Conservation (phyloP, 129 eudicot species). For the Deinandra increscens region DNA sequence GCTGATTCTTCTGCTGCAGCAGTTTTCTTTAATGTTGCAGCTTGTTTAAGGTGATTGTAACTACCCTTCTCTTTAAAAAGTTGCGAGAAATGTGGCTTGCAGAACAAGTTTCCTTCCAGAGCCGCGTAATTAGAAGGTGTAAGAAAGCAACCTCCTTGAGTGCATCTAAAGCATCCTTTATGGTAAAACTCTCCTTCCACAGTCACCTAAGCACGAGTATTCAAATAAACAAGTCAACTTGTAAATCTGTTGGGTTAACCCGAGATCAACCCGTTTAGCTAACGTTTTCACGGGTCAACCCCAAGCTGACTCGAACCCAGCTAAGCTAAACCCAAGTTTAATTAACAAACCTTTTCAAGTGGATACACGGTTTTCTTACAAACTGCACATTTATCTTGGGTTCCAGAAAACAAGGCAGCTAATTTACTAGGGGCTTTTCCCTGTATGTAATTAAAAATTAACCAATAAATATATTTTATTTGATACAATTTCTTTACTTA, state of each 20-base stretch:
- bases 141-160: conserved; percentile 69
- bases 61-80: conserved; percentile 87
- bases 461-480: background rate
- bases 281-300: too few relatives aligned
- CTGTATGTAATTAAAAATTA: conserved; percentile 30
- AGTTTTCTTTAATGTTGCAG: conserved; percentile 42
- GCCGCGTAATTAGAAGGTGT: conserved; percentile 79
- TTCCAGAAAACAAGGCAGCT: conserved; percentile 77
- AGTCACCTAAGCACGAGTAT: conserved; percentile 41
- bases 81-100: conserved; percentile 90
- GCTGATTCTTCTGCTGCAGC: conserved; percentile 6
- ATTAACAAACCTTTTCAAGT: conserved; percentile 68
- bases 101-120: conserved; percentile 68
- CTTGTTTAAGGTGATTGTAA: conserved; percentile 57
- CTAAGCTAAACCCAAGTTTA: too few relatives aligned
- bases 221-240: background rate
- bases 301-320: too few relatives aligned
- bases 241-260: too few relatives aligned
- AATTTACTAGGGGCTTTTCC: conserved; percentile 62
- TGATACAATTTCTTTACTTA: background rate
- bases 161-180: conserved; percentile 69
- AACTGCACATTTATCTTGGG: conserved; percentile 79
- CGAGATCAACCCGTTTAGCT: too few relatives aligned
- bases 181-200: conserved; percentile 82
- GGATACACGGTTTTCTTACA: conserved; percentile 92